Base-by-base conservation (phyloP, 2,329 filamentous ascomycete species). In the Cercospora beticola region DNA sequence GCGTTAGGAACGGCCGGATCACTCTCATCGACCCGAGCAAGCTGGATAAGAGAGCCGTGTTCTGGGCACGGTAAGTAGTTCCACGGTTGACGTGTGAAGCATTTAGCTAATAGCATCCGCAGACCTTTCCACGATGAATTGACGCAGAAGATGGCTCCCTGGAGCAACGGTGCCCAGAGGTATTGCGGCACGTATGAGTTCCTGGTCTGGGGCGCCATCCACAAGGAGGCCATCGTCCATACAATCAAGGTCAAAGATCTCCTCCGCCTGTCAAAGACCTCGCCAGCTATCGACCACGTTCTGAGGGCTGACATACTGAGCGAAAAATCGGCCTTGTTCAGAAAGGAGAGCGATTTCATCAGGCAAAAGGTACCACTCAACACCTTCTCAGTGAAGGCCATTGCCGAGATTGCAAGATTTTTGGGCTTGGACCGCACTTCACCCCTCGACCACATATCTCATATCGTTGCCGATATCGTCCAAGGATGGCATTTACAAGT, bases 121-220 rank as follows among this genome's bases (percentile, higher is more conserved):
- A 23, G 31, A 7, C 28, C 61, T 68, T 36, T 46, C 28, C 2
- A 21, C 3, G n/a, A 68, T 68, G 5, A 68, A 52, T 28, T 65
- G 67, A 26, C 49, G 28, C 57, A 66, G 12, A 67, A 62, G 36
- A 46, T 8, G 1, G 21, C 30, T 0, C 23, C 40, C 7, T 71
- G 58, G 26, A 23, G 2, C n/a, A 31, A 64, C 8, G 66, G 68
- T 1, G 67, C 66, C 4, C 66, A 61, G 40, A 28, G 49, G 0
- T 73, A 73, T 49, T 16, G 26, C 4, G 71, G 70, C 5, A 70
- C 49, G 0, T 52, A 69, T 26, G 71, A 73, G 40, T 69, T 66
- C 23, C 61, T 73, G 3, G 59, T 73, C 3, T 70, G 65, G 68
- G 31, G 52, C 21, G 21, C 26, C 8, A 72, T 73, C 14, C 68